Conservation (phyloP, 805 yeast species). For the Wickerhamiella parazyma region DNA sequence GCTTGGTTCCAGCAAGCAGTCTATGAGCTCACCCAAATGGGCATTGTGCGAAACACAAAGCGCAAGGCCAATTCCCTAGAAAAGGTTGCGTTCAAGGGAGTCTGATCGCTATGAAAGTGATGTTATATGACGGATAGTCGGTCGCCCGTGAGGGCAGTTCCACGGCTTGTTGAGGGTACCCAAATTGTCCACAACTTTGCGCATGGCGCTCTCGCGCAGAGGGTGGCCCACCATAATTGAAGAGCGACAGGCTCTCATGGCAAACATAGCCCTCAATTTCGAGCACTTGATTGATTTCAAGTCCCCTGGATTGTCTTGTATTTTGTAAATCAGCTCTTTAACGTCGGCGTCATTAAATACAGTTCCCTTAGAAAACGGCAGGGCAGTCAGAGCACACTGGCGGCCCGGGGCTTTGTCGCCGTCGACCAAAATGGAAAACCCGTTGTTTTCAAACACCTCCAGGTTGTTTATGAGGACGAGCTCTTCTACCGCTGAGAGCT, state of each 20-base stretch:
- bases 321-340: conserved; percentile 57
- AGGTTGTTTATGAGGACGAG: conserved; percentile 49
- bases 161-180: conserved; percentile 79
- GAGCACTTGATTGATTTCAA: conserved; percentile 40
- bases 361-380: conserved; percentile 62
- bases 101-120: conserved; percentile 33
- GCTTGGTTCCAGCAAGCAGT: conserved; percentile 67
- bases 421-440: conserved; percentile 48
- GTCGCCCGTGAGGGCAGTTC: conserved; percentile 93
- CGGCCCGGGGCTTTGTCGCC: conserved; percentile 43
- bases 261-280: conserved; percentile 71
- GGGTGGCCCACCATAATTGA: conserved; percentile 89
- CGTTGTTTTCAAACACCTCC: conserved; percentile 52
- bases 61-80: conserved; percentile 54
- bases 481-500: conserved; percentile 68
- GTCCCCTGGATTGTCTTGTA: conserved; percentile 42
- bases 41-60: conserved; percentile 47
- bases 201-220: conserved; percentile 48
- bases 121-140: conserved; percentile 83
- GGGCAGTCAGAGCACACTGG: conserved; percentile 40
- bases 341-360: conserved; percentile 55
- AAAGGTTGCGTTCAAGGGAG: conserved; percentile 57
- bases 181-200: conserved; percentile 48
- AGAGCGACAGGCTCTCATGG: conserved; percentile 88
- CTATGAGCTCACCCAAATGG: conserved; percentile 54